These are phyloP conservation scores for Mangifera indica DNA, from an alignment of 345 rosid species.

Conservation along the genomic window DNA sequence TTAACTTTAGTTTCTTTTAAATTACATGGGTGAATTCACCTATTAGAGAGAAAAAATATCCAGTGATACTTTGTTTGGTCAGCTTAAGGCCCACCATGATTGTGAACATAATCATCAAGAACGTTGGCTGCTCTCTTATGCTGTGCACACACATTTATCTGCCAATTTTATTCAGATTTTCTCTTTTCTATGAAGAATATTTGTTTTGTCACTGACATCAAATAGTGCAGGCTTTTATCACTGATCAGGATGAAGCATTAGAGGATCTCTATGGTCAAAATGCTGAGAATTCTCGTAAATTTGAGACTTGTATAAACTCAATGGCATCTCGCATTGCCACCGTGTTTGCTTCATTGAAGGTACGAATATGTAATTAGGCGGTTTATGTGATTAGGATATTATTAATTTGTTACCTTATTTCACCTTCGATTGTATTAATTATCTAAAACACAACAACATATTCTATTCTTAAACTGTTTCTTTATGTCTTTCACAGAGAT, in stretches of 20 bases:
- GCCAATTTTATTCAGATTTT: neutral
- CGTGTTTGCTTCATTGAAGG: slow-evolving; percentile 91
- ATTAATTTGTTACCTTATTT: neutral
- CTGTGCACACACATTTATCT: neutral
- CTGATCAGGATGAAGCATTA: slow-evolving; percentile 83
- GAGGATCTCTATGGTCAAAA: slow-evolving; percentile 59
- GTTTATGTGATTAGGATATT: slow-evolving; percentile 7
- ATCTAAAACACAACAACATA: neutral
- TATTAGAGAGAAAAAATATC: neutral
- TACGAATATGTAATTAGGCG: slow-evolving; percentile 17
- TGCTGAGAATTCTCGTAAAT: slow-evolving; percentile 57
- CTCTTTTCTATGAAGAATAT: slow-evolving; percentile 1
- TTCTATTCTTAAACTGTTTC: neutral
- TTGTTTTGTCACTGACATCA: slow-evolving; percentile 15
- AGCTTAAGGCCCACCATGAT: neutral
- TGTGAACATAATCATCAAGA: neutral
- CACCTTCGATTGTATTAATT: neutral
- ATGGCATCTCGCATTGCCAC: slow-evolving; percentile 91
- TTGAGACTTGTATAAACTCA: slow-evolving; percentile 60
- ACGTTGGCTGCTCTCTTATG: neutral
- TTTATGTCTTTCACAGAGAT: neutral
- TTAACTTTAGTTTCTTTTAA: slow-evolving; percentile 6
- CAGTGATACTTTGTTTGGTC: neutral
- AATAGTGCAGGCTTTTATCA: slow-evolving; percentile 70
- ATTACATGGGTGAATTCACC: neutral